These are phyloP conservation scores for Diospyros lotus DNA, from an alignment of 148 eudicot genomes.

Conservation along the genomic window DNA sequence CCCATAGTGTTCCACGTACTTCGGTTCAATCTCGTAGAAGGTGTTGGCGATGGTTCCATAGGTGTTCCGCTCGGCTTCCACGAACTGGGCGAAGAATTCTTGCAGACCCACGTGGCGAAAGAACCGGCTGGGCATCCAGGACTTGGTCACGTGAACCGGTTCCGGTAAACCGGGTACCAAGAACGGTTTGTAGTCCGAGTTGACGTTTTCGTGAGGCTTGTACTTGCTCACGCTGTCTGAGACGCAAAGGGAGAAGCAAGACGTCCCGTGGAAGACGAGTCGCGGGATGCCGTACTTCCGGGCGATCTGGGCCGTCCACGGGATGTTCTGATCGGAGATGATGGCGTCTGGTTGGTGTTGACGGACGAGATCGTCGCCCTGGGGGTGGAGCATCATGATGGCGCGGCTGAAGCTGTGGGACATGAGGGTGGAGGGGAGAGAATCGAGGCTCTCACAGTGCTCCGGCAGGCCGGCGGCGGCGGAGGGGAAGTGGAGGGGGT, in stretches of 20 bases:
- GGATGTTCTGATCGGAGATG: conserved; percentile 12
- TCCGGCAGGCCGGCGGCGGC: conserved; percentile 21
- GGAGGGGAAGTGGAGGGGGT: conserved; percentile 26
- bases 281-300: conserved; percentile 6
- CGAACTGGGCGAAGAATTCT: conserved; percentile 1
- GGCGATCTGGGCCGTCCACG: conserved; percentile 17
- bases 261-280: conserved; percentile 5
- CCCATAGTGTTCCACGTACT: conserved; percentile 7
- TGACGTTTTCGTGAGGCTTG: conserved; percentile 3
- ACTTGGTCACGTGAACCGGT: neutral
- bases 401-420: conserved; percentile 2
- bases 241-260: conserved; percentile 9
- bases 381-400: conserved; percentile 8
- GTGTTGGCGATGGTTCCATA: conserved; percentile 11
- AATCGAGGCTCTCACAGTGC: conserved; percentile 25
- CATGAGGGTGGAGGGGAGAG: conserved; percentile 7
- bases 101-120: conserved; percentile 16
- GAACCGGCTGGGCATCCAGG: conserved; percentile 14
- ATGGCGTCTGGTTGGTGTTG: conserved; percentile 13
- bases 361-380: conserved; percentile 7
- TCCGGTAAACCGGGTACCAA: conserved; percentile 14
- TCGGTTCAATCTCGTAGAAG: conserved; percentile 9
- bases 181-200: neutral
- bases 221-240: conserved; percentile 9
- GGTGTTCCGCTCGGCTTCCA: conserved; percentile 11